Base-by-base conservation (phyloP, 257 asterid species). In the Hygrophila difformis region DNA sequence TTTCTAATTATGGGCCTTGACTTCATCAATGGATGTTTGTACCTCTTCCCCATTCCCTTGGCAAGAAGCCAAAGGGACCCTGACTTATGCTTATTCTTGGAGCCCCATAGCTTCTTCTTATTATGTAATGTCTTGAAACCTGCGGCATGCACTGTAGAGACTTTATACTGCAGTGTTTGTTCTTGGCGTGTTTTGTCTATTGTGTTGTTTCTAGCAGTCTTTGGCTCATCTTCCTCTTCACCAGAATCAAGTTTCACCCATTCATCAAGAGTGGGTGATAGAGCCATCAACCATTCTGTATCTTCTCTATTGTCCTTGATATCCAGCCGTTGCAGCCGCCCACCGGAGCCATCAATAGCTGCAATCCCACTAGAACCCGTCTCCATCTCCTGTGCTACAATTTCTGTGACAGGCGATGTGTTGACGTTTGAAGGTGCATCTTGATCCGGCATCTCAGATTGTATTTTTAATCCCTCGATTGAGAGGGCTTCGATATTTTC, bases 51-150 rank as follows among this genome's bases (percentile, higher is more conserved):
- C 98, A 91, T 91, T 57, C 98, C 96, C 50, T 78, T 91, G 0
- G 98, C 98, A 8, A 91, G 87, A 68, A 91, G 48, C 98, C 98
- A 91, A 14, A 96, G 94, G 7, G 98, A 86, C 12, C 98, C 94
- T 8, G 92, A 65, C 61, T 82, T 88, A 48, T 82, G 93, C 37
- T 79, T 93, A 45, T 71, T 69, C 18, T 71, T 37, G 4, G 94
- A 73, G 35, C 98, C 96, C 98, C 96, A 82, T n/a, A 65, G 37
- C 77, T 84, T 82, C 75, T 82, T 91, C 47, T 82, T 78, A 21
- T 77, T 70, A 19, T 73, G 67, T 23, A 86, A 87, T 0, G 74
- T 57, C 66, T 78, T 82, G 59, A 80, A 54, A 39, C 98, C 96
- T 12, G 95, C 86, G 34, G 82, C 82, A 17, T 76, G 93, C 31